phyloP scores from a whole-genome alignment of 106 monocot species.

The Phalaenopsis equestris region DNA sequence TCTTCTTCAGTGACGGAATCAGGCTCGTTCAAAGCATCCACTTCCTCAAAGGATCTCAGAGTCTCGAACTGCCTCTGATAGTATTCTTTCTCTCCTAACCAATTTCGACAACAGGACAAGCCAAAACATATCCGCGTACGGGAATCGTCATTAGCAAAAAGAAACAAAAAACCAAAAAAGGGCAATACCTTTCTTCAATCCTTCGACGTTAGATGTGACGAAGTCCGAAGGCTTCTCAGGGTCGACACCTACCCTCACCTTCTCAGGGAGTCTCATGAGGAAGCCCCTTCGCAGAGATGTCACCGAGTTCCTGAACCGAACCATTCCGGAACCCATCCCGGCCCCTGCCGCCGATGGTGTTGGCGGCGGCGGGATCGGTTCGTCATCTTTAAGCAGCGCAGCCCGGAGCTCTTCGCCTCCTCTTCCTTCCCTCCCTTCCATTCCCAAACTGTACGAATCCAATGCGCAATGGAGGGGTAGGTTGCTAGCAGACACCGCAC shows the following conservation, averaged over 20 bases:
- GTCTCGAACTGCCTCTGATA: slow-evolving; percentile 86
- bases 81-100: slow-evolving; percentile 80
- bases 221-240: slow-evolving; percentile 50
- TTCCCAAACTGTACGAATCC: neutral
- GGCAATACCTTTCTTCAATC: slow-evolving; percentile 8
- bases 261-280: slow-evolving; percentile 49
- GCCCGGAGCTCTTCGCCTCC: neutral
- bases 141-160: neutral
- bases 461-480: neutral
- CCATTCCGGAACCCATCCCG: neutral
- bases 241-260: slow-evolving; percentile 44
- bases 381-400: slow-evolving; percentile 3
- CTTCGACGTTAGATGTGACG: slow-evolving; percentile 30
- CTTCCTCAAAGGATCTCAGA: slow-evolving; percentile 80
- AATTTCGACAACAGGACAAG: neutral
- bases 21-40: slow-evolving; percentile 31
- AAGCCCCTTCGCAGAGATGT: slow-evolving; percentile 42
- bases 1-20: slow-evolving; percentile 26
- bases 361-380: neutral
- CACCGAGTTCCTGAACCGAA: slow-evolving; percentile 35
- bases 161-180: neutral
- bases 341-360: neutral
- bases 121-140: neutral
- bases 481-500: too few species aligned
- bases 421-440: slow-evolving; percentile 1